A percentile compares a stretch with the other conserved stretches of the same genome.
Conservation (phyloP, 2,329 filamentous ascomycete genomes). For the Neopestalotiopsis rosae region DNA sequence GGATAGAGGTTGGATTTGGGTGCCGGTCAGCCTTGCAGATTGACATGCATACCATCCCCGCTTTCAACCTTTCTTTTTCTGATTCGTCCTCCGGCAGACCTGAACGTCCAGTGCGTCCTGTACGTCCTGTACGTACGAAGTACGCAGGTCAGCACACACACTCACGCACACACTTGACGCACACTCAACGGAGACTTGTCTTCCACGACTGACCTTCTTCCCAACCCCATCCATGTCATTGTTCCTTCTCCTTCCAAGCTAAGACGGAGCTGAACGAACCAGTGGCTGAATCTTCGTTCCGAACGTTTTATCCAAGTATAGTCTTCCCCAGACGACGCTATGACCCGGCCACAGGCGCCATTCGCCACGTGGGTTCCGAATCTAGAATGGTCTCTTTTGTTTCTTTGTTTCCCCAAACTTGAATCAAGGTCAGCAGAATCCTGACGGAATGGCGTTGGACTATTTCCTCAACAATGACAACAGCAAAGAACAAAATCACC, state of each 20-base stretch:
- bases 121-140: not conserved
- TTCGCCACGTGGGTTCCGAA: conserved; percentile 5
- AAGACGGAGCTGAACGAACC: not conserved
- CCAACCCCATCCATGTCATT: not conserved
- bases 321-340: not conserved
- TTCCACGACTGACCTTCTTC: not conserved
- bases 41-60: conserved; percentile 10
- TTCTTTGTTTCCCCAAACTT: not conserved
- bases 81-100: not conserved
- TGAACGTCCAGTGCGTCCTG: not conserved
- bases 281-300: not conserved
- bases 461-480: not conserved
- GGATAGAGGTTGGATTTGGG: not conserved
- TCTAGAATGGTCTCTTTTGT: not conserved
- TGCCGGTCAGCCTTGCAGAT: conserved; percentile 15
- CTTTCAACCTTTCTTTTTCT: conserved; percentile 10
- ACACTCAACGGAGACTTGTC: not conserved
- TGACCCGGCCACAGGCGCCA: conserved; percentile 9
- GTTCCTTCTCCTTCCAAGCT: not conserved
- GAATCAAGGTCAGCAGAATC: not conserved
- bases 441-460: not conserved
- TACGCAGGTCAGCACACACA: not conserved
- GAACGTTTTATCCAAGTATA: conserved; percentile 7
- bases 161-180: no score
- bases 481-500: not conserved